phyloP scores from a whole-genome alignment of 805 yeast species.

The Lipomyces spencermartinsiae region DNA sequence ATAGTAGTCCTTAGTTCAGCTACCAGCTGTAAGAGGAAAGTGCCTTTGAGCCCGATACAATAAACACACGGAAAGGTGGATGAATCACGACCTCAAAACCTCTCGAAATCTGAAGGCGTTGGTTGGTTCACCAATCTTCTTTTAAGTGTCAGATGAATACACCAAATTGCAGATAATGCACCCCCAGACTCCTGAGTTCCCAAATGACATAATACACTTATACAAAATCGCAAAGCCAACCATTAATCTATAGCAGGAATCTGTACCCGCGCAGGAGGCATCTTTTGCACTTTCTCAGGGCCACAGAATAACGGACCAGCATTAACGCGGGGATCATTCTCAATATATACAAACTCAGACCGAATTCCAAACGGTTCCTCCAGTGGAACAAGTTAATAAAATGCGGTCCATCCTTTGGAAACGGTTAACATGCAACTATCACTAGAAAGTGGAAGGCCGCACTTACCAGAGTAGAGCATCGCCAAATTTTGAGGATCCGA shows the following conservation, averaged over 20 bases:
- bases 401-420: constrained; percentile 47
- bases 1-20: no score
- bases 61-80: no score
- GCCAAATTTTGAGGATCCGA: constrained; percentile 70
- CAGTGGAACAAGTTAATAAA: constrained; percentile 39
- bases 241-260: neutral
- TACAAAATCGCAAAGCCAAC: neutral
- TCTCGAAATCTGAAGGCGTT: neutral
- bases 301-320: neutral
- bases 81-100: no score
- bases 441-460: neutral
- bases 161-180: neutral
- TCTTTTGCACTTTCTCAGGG: neutral
- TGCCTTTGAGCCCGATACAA: no score
- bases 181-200: neutral
- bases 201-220: neutral
- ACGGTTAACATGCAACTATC: neutral
- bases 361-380: neutral
- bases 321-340: no score
- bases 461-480: constrained; percentile 81
- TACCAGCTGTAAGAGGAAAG: no score
- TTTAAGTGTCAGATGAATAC: neutral
- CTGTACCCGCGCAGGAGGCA: neutral
- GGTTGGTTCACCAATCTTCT: no score
- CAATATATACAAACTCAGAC: neutral